Percentiles rank a stretch among this genome's conserved stretches.
These are phyloP conservation scores for Endoconidiophora polonica DNA, from an alignment of 2,329 filamentous ascomycete genomes.

Conservation along the genomic window DNA sequence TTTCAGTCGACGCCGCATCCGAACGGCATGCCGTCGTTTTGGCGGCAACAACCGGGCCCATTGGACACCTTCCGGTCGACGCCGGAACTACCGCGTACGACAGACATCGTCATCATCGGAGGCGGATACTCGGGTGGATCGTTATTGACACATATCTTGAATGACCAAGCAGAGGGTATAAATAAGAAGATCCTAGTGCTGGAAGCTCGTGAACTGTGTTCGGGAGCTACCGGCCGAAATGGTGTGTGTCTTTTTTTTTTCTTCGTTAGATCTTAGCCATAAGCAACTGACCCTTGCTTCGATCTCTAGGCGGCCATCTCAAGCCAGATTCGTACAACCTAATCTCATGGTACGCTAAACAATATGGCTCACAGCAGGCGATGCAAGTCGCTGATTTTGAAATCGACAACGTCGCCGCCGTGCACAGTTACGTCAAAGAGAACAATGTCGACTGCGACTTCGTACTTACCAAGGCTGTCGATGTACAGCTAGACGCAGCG, in stretches of 20 bases:
- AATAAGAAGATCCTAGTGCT: slow-evolving; percentile 19
- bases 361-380: slow-evolving; percentile 15
- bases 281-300: too few species aligned
- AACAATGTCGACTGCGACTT: slow-evolving; percentile 29
- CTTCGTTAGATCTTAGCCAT: background rate
- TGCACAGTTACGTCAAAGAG: slow-evolving; percentile 22
- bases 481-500: slow-evolving; percentile 22
- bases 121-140: slow-evolving; percentile 29
- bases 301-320: slow-evolving; percentile 13
- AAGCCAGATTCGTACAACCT: slow-evolving; percentile 15
- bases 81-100: slow-evolving; percentile 21
- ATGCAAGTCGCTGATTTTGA: slow-evolving; percentile 17
- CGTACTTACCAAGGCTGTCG: slow-evolving; percentile 23
- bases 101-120: slow-evolving; percentile 31
- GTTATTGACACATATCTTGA: slow-evolving; percentile 26
- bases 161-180: slow-evolving; percentile 3
- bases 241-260: slow-evolving; percentile 14
- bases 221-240: slow-evolving; percentile 24
- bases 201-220: slow-evolving; percentile 22
- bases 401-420: slow-evolving; percentile 14
- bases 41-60: slow-evolving; percentile 23
- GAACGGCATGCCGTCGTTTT: slow-evolving; percentile 23
- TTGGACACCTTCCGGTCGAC: slow-evolving; percentile 26
- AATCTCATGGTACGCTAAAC: slow-evolving; percentile 13
- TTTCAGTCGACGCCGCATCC: slow-evolving; percentile 15